Base-by-base conservation (phyloP, 2,329 filamentous ascomycete genomes). In the Alternaria gansuensis region DNA sequence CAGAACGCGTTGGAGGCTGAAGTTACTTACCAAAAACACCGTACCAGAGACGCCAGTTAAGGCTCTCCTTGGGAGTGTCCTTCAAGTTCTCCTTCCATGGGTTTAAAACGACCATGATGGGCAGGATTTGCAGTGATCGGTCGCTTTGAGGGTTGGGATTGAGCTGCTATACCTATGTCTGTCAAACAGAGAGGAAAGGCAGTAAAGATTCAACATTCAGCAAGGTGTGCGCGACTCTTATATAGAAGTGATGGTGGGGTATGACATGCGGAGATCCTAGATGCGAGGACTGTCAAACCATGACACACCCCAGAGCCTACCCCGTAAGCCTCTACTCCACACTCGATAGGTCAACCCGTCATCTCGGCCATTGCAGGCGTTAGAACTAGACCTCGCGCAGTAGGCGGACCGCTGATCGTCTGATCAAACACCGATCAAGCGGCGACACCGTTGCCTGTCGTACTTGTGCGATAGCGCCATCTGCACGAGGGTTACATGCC, bases 11-110 rank as follows among this genome's bases (percentile, higher is more conserved):
- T 17, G 26, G 28, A n/a, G 14, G 34, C 13, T n/a, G 9, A 36
- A 9, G 29, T 11, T 2, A 33, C 74, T 56, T 66, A 77, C 75
- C 75, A 48, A 91, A 73, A 54, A 93, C 89, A 40, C 90, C 88
- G 76, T 90, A 91, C 88, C 89, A 92, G 61, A 93, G 82, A 43
- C 87, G 83, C 89, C 89, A 92, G 79, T 93, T 93, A 75, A 92
- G 86, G 62, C 88, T 84, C 71, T 90, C 86, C 54, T 84, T 83
- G 4, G 90, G 90, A 60, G 91, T 89, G 58, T 85, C 85, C 48
- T 87, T 81, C 62, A 89, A 76, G 69, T 86, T 77, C 54, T 75
- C 70, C 46, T 69, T 65, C 73, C 74, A 77, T 13, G 72, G 72
- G 56, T 77, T 77, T 62, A 69, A 71, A 71, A 50, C 48, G 48